Base-by-base conservation (phyloP, 1,284 basidiomycete genomes). In the Naganishia albida region DNA sequence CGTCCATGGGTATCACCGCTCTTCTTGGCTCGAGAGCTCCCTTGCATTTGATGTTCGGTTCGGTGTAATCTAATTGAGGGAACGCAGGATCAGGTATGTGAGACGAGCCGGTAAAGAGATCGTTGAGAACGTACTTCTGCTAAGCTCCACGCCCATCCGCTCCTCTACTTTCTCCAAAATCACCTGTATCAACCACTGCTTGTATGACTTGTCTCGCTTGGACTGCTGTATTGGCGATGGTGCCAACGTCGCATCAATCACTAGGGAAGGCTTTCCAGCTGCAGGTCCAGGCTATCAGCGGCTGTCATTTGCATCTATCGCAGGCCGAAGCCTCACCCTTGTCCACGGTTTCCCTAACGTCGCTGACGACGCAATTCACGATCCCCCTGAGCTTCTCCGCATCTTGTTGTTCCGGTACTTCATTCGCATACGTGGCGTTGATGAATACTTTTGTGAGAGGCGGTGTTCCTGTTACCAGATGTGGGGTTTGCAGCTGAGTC, bases 141-240 rank as follows among this genome's bases (percentile, higher is more conserved):
- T 62, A 42, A 67, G 52, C 30, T 67, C 67, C 23, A 67, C 62
- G 23, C 67, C 67, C 42, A 64, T 62, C 39, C 63, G 50, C 26
- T 67, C 67, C 39, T 67, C 67, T 15, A 67, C 67, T 26, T 67
- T 67, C 40, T 67, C 67, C 43, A 67, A 34, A 15, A 65, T 59
- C 23, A 64, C 56, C 42, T 67, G 67, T 50, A 67, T 67, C 63
- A 67, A 28, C 67, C 67, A 67, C 48, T 65, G 63, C 52, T 67
- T 67, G 67, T 56, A 65, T 0, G 51, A 51, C 25, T 67, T 67
- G 48, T 67, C 67, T 15, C 50, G 34, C 48, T 67, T 67, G 12
- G 34, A 46, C 44, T 67, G 64, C 25, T 56, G 42, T 18, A 65
- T 43, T 8, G 51, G 49, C 15, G 38, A 43, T 23, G 56, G 48